These are phyloP conservation scores for Prunella vulgaris DNA, from an alignment of 257 asterid species.

Conservation along the genomic window DNA sequence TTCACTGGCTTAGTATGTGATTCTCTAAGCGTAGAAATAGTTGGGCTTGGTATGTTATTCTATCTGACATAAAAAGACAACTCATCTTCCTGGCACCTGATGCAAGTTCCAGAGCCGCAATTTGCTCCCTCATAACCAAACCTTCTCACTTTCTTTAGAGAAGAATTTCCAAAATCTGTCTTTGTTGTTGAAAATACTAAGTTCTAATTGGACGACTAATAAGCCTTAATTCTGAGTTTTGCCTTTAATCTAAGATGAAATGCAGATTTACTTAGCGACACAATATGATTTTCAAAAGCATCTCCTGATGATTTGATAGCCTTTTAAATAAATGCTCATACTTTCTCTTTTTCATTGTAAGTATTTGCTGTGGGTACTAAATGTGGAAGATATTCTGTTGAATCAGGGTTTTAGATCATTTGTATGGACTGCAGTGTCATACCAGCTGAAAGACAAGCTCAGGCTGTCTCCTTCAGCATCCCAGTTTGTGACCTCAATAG, in stretches of 20 bases:
- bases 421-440: slow-evolving; percentile 96
- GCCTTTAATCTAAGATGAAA: neutral
- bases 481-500: slow-evolving; percentile 84
- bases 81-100: neutral
- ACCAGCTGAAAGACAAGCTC: slow-evolving; percentile 86
- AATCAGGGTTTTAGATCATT: slow-evolving; percentile 96
- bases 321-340: neutral
- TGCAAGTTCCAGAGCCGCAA: neutral
- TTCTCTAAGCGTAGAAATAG: neutral
- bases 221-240: neutral
- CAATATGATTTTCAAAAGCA: neutral
- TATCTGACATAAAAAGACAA: neutral
- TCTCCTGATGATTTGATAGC: slow-evolving; percentile 3
- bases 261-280: neutral
- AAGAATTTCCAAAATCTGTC: neutral
- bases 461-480: slow-evolving; percentile 90
- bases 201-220: neutral
- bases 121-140: neutral
- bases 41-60: neutral
- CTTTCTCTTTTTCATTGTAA: neutral
- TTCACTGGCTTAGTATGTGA: neutral
- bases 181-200: neutral
- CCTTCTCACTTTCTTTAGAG: neutral
- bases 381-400: slow-evolving; percentile 22
- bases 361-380: slow-evolving; percentile 12